phyloP scores from a whole-genome alignment of 352 stramenopile species.

The Phytophthora hibernalis region DNA sequence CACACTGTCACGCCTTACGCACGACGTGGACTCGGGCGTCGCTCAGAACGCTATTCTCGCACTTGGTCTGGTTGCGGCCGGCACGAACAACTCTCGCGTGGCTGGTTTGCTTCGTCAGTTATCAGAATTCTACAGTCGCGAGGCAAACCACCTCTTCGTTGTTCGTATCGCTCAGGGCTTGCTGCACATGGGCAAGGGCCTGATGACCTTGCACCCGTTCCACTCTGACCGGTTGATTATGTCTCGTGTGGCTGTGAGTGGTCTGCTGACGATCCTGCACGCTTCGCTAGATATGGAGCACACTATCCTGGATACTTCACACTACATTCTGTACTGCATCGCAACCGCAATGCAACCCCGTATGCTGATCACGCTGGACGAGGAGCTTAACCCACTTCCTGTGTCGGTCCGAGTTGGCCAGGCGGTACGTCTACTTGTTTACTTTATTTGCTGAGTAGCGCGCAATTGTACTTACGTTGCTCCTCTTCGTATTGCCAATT shows the following conservation, averaged over 20 bases:
- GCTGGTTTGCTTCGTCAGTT: constrained; percentile 97
- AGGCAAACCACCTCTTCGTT: constrained; percentile 98
- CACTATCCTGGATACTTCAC: constrained; percentile 98
- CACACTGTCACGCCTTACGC: constrained; percentile 97
- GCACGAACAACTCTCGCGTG: constrained; percentile 99
- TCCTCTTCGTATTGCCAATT: constrained; percentile 1
- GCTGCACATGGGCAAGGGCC: constrained; percentile 99
- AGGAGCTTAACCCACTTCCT: constrained; percentile 96
- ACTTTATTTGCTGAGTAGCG: not conserved
- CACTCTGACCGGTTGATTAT: constrained; percentile 96
- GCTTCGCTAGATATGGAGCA: constrained; percentile 97
- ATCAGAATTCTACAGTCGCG: constrained; percentile 98
- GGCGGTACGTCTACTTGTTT: constrained; percentile 76
- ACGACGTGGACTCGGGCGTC: constrained; percentile 97
- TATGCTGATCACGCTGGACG: constrained; percentile 98
- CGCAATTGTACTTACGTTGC: constrained; percentile 22
- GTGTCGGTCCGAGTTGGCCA: constrained; percentile 99
- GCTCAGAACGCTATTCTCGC: constrained; percentile 98
- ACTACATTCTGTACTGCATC: constrained; percentile 99
- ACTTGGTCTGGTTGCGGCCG: constrained; percentile 96
- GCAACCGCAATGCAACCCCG: constrained; percentile 98
- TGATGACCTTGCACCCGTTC: constrained; percentile 98
- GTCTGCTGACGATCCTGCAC: constrained; percentile 96
- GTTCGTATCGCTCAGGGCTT: constrained; percentile 99
- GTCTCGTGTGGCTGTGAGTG: constrained; percentile 93